Base-by-base conservation (phyloP, 768 basidiomycete genomes). In the Lactifluus rugatus region DNA sequence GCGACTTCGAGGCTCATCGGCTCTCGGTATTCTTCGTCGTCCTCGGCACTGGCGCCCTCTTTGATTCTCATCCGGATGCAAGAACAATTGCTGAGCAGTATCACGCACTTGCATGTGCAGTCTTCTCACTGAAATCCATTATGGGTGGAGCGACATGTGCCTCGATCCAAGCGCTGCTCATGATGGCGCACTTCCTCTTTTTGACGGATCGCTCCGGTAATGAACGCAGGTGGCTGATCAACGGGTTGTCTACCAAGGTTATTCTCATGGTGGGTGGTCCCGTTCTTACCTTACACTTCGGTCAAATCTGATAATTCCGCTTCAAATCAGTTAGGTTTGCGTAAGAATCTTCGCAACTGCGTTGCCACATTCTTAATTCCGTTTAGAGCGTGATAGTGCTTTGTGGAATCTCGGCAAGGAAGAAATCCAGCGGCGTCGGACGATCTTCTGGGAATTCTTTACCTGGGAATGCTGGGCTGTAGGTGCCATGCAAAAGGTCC, bases 11-110 rank as follows among this genome's bases (percentile, higher is more conserved):
- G 52, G 71, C 78, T 0, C 78, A 82, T 54, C 68, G 71, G 32
- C 72, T 83, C 34, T 72, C 81, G 17, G 73, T 80, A 19, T 77
- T 83, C 67, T 82, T 81, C 66, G 73, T 76, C 56, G 55, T 81
- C 34, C 65, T 83, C 5, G 75, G 78, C 5, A 73, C 74, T 36
- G 82, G 81, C 7, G 64, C 71, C 17, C 65, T 78, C 5, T 77
- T 76, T 60, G 78, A 81, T 46, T 52, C 70, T 21, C 62, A 71
- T 9, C 68, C 75, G 1, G 41, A 1, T 32, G 65, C 73, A 26
- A 58, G 62, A 17, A 47, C 62, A 5, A 47, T 69, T 2, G 72
- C 75, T 28, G 73, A 76, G 48, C 70, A 72, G 32, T 83, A 76
- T 58, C 72, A 80, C 54, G 73, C 75, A 0, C 69, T 82, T 9